phyloP scores from a whole-genome alignment of 805 yeast genomes.

The Groenewaldozyma salmanticensis region DNA sequence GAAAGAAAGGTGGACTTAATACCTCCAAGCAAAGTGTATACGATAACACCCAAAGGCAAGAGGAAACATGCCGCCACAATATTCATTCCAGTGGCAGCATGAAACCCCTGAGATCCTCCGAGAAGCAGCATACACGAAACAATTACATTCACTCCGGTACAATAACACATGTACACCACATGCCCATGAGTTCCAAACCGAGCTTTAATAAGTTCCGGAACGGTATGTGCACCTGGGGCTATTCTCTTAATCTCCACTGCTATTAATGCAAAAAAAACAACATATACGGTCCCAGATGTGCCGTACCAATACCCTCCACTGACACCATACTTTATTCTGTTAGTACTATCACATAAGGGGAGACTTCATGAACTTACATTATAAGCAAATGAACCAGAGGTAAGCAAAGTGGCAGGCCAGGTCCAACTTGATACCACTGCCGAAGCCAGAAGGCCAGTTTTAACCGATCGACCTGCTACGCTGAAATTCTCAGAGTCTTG shows the following conservation, averaged over 20 bases:
- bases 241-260: constrained; percentile 82
- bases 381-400: constrained; percentile 70
- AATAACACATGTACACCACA: constrained; percentile 53
- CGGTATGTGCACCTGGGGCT: constrained; percentile 89
- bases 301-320: constrained; percentile 78
- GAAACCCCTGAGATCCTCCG: constrained; percentile 80
- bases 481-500: constrained; percentile 89
- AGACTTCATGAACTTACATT: too few relatives aligned
- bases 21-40: constrained; percentile 72
- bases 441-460: constrained; percentile 73
- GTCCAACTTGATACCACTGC: constrained; percentile 95
- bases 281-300: constrained; percentile 83
- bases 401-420: constrained; percentile 69
- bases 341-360: too few relatives aligned
- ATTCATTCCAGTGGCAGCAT: constrained; percentile 72
- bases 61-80: constrained; percentile 73
- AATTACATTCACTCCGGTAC: constrained; percentile 74
- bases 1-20: constrained; percentile 72
- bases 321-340: constrained; percentile 66
- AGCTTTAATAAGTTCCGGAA: constrained; percentile 68
- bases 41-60: constrained; percentile 70
- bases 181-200: constrained; percentile 74
- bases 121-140: constrained; percentile 87
- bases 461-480: constrained; percentile 84
- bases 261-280: constrained; percentile 69